Evolutionary conservation across 2,329 filamentous ascomycete species (phyloP).

Genomic region (Apiospora aurea): DNA sequence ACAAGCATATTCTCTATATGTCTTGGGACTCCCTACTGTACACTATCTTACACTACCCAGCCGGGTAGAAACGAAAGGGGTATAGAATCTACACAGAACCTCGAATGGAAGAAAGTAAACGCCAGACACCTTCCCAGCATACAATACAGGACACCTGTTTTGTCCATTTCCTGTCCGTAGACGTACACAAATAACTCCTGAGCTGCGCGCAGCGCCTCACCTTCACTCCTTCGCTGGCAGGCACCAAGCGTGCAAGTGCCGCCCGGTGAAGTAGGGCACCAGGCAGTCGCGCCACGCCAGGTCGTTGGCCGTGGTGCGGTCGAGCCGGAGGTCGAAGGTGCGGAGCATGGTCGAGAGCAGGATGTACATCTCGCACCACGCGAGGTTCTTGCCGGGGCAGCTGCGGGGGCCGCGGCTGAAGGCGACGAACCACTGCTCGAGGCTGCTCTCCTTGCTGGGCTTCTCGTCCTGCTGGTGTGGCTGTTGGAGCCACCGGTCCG

Average conservation of each 20-base stretch:
- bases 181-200: background rate
- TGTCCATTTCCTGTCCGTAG: background rate
- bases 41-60: background rate
- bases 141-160: background rate
- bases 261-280: constrained; percentile 15
- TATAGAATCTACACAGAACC: background rate
- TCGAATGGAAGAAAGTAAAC: background rate
- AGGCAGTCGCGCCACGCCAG: constrained; percentile 24
- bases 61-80: background rate
- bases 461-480: background rate
- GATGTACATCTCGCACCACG: constrained; percentile 25
- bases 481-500: constrained; percentile 23
- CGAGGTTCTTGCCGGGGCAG: constrained; percentile 24
- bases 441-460: background rate
- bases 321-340: constrained; percentile 17
- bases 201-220: background rate
- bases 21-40: background rate
- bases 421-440: constrained; percentile 23
- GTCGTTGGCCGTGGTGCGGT: constrained; percentile 16
- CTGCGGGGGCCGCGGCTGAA: constrained; percentile 26
- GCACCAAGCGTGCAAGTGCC: constrained; percentile 21
- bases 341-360: constrained; percentile 22
- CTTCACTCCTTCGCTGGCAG: constrained; percentile 1
- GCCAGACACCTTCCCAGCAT: background rate
- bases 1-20: background rate